These are phyloP conservation scores for Fonsecaea nubica DNA, from an alignment of 2,329 filamentous ascomycete species.

Conservation along the genomic window DNA sequence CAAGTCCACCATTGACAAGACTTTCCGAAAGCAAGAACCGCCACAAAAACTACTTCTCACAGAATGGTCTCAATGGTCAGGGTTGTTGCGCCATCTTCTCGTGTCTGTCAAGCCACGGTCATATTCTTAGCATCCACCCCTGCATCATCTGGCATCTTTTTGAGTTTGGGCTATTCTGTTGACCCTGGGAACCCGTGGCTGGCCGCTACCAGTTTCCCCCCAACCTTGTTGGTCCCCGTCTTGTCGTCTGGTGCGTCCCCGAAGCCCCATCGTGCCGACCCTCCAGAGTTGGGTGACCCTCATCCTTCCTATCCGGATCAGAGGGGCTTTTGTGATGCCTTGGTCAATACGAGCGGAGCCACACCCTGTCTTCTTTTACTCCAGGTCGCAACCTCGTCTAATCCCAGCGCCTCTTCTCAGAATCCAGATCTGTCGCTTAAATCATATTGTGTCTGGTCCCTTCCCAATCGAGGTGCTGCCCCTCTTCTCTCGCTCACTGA, in stretches of 20 bases:
- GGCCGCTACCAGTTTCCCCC: slow-evolving; percentile 1
- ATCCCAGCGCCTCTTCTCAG: background rate
- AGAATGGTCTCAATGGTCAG: background rate
- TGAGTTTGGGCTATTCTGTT: background rate
- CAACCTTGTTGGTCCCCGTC: slow-evolving; percentile 4
- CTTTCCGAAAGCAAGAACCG: background rate
- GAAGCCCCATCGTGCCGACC: slow-evolving; percentile 7
- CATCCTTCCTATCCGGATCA: background rate
- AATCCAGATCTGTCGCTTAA: slow-evolving; percentile 15
- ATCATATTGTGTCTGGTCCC: background rate
- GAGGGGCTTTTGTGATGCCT: slow-evolving; percentile 10
- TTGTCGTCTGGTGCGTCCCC: background rate
- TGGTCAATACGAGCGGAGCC: slow-evolving; percentile 14
- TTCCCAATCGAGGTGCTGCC: slow-evolving; percentile 7
- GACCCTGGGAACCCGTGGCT: slow-evolving; percentile 1
- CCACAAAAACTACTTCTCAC: slow-evolving; percentile 3
- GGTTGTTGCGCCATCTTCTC: slow-evolving; percentile 17
- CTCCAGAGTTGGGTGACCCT: slow-evolving; percentile 11
- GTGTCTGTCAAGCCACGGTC: background rate
- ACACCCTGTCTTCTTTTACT: slow-evolving; percentile 6
- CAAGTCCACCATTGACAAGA: background rate
- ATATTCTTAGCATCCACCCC: slow-evolving; percentile 18
- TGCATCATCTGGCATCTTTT: slow-evolving; percentile 8
- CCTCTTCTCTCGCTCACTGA: slow-evolving; percentile 10
- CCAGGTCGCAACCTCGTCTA: background rate